Evolutionary conservation across 306 rosid genomes (phyloP).

Genomic region (Quercus ilex): DNA sequence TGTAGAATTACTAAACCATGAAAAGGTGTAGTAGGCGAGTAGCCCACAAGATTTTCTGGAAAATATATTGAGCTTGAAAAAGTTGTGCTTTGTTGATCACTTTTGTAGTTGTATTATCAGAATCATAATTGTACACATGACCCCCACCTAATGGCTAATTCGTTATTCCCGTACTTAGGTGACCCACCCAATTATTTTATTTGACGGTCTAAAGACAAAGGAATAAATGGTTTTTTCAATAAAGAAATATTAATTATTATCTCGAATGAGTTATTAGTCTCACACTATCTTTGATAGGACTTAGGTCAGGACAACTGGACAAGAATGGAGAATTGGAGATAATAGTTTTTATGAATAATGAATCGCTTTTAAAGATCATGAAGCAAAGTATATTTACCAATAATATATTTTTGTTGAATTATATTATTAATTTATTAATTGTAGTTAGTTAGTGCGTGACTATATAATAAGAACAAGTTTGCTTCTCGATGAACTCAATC

Average conservation of each 20-base stretch:
- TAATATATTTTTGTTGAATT: neutral
- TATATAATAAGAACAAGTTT: conserved; percentile 10
- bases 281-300: conserved; percentile 6
- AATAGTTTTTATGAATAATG: neutral
- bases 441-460: conserved; percentile 28
- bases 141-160: neutral
- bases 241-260: neutral
- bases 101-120: neutral
- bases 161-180: neutral
- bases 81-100: neutral
- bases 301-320: conserved; percentile 20
- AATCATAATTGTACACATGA: neutral
- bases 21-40: neutral
- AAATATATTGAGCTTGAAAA: neutral
- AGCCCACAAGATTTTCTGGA: neutral
- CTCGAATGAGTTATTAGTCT: neutral
- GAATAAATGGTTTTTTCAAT: neutral
- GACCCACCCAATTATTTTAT: neutral
- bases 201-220: conserved; percentile 1
- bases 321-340: neutral
- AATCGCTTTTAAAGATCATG: neutral
- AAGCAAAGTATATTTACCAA: conserved; percentile 19
- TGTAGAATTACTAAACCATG: neutral
- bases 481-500: conserved; percentile 5
- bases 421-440: conserved; percentile 6